Evolutionary conservation across 2,329 filamentous ascomycete species (phyloP).

Genomic region (Exophiala alcalophila): DNA sequence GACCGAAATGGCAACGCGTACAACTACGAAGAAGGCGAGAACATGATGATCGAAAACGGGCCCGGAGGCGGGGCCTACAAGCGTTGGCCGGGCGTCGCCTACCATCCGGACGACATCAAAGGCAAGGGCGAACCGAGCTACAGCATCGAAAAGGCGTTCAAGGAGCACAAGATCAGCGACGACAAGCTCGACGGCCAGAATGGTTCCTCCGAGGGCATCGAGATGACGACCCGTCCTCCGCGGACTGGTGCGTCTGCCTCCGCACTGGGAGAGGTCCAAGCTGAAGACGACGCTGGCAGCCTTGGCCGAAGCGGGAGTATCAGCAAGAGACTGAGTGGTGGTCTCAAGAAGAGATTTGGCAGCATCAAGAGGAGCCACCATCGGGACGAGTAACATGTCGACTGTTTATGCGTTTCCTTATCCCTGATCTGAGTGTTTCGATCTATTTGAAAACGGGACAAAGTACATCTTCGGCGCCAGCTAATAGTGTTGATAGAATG

Average conservation of each 20-base stretch:
- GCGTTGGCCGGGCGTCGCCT: slow-evolving; percentile 64
- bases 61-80: slow-evolving; percentile 71
- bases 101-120: slow-evolving; percentile 74
- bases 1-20: slow-evolving; percentile 70
- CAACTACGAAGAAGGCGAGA: slow-evolving; percentile 79
- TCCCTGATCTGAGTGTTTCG: no score
- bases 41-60: slow-evolving; percentile 73
- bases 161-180: slow-evolving; percentile 51
- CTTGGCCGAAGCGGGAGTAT: slow-evolving; percentile 25
- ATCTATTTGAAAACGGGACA: no score
- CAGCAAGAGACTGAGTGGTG: slow-evolving; percentile 25
- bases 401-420: no score
- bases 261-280: slow-evolving; percentile 11
- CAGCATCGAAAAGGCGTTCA: slow-evolving; percentile 65
- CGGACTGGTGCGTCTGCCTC: no score
- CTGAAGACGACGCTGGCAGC: slow-evolving; percentile 14
- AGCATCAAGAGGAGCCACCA: slow-evolving; percentile 26
- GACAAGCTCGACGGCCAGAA: slow-evolving; percentile 11
- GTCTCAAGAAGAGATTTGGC: slow-evolving; percentile 29
- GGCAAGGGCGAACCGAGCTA: slow-evolving; percentile 78
- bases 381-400: slow-evolving; percentile 9
- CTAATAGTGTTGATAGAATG: no score
- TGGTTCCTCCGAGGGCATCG: slow-evolving; percentile 30
- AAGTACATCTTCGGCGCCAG: no score
- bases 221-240: slow-evolving; percentile 24